Base-by-base conservation (phyloP, 2,329 filamentous ascomycete genomes). In the Aspergillus terreus region DNA sequence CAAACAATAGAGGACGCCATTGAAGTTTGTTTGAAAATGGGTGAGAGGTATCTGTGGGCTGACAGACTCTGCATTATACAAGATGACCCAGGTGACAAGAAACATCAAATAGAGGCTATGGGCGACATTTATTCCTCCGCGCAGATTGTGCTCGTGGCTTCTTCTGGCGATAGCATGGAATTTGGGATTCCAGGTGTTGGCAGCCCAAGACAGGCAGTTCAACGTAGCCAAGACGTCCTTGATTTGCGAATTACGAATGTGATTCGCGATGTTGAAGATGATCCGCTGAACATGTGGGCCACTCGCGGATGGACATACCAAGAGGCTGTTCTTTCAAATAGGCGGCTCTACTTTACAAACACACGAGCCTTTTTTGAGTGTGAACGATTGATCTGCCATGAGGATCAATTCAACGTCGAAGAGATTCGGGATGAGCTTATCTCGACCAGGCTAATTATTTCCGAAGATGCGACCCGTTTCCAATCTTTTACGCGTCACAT, bases 281-380 rank as follows among this genome's bases (percentile, higher is more conserved):
- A n/a, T 10, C 25, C 42, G 21, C 32, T 33, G 9, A 33, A 33
- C 32, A 15, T 44, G 19, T 44, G 19, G 42, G 12, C 9, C n/a
- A 44, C 19, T 44, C 42, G 42, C 7, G 42, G 42, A 19, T 44
- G 42, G 42, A 44, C 42, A 6, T 44, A 44, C 27, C 19, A 44
- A 27, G 42, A 44, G n/a, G 23, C 42, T 27, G 42, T 27, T 27
- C 42, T 27, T 14, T 27, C 19, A 23, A 7, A 5, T 6, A 44
- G n/a, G 17, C 19, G 21, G 12, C 23, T 44, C 12, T 25, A 23
- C 4, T 44, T 44, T 25, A 23, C 19, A 23, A 25, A 44, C 19
- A 21, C 42, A 14, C 19, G 42, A 27, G 7, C 25, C 2, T 44
- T 44, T 4, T 27, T 23, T 11, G 42, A 44, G 19, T 12, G 42